Percentiles rank a stretch among this genome's conserved stretches.
Conservation (phyloP, 345 rosid species). For the Sonneratia caseolaris region DNA sequence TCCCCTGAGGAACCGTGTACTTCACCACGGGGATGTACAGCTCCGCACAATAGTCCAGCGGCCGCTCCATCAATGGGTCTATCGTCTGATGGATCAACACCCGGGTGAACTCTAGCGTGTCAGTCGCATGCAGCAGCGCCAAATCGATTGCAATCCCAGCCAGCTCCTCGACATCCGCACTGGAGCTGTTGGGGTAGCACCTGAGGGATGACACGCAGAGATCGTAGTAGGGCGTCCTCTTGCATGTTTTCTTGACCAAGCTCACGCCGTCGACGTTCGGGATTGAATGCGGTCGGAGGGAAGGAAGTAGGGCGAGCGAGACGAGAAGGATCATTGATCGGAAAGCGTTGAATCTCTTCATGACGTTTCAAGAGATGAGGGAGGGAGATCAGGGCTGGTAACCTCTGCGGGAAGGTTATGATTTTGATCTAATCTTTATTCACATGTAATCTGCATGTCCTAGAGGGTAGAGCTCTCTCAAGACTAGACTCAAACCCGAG, state of each 20-base stretch:
- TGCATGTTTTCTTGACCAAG: slow-evolving; percentile 48
- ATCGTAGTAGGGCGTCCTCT: slow-evolving; percentile 60
- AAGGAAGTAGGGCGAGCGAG: slow-evolving; percentile 6
- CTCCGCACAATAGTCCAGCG: slow-evolving; percentile 69
- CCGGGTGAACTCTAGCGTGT: slow-evolving; percentile 43
- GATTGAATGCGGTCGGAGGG: slow-evolving; percentile 7
- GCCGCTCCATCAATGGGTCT: slow-evolving; percentile 51
- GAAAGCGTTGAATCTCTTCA: slow-evolving; percentile 6
- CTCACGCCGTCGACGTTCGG: slow-evolving; percentile 12
- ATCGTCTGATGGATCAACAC: slow-evolving; percentile 25
- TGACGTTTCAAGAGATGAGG: background rate
- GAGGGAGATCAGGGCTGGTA: background rate
- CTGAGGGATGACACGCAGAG: slow-evolving; percentile 47
- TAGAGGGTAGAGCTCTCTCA: no score
- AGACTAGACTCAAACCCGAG: no score
- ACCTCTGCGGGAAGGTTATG: background rate
- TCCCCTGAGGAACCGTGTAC: slow-evolving; percentile 83
- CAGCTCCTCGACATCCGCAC: slow-evolving; percentile 28
- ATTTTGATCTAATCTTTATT: background rate
- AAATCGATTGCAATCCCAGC: slow-evolving; percentile 36
- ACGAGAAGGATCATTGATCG: slow-evolving; percentile 8
- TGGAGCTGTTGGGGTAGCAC: slow-evolving; percentile 22
- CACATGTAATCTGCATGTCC: background rate
- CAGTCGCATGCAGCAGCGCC: slow-evolving; percentile 43
- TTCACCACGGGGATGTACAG: slow-evolving; percentile 73